A percentile compares a stretch with the other conserved stretches of the same genome.
These are phyloP conservation scores for Sugiyamaella paludigena DNA, from an alignment of 1,139 yeast genomes.

Conservation along the genomic window DNA sequence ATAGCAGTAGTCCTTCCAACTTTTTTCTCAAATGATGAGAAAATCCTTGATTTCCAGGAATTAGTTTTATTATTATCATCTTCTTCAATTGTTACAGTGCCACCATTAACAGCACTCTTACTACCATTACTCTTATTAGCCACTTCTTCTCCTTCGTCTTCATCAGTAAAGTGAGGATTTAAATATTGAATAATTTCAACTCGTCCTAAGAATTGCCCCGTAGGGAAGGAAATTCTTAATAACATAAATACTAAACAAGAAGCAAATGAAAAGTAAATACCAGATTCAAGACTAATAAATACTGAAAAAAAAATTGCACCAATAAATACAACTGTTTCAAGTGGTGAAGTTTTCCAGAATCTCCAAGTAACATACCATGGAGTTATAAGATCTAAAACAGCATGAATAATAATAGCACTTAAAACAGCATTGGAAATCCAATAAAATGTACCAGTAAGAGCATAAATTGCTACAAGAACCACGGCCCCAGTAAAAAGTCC, in stretches of 20 bases:
- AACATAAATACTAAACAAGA: conserved; percentile 76
- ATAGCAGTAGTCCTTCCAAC: conserved; percentile 2
- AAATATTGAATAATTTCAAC: conserved; percentile 43
- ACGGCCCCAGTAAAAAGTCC: conserved; percentile 89
- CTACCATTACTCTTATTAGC: conserved; percentile 40
- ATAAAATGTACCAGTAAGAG: conserved; percentile 77
- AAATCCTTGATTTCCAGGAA: background rate
- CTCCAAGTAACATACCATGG: conserved; percentile 67
- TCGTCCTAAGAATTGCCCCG: conserved; percentile 79
- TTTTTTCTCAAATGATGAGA: conserved; percentile 2
- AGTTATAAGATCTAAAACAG: conserved; percentile 86
- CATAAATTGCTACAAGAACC: conserved; percentile 81
- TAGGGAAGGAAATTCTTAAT: conserved; percentile 74
- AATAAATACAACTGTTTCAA: conserved; percentile 73
- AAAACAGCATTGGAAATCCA: conserved; percentile 89
- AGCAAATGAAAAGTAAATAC: conserved; percentile 85
- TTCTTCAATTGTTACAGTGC: background rate
- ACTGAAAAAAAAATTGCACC: conserved; percentile 77
- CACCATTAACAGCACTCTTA: background rate
- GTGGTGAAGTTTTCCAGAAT: conserved; percentile 72
- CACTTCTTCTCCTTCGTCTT: too few species aligned
- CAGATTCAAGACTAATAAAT: conserved; percentile 79
- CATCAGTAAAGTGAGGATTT: conserved; percentile 41
- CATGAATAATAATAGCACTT: conserved; percentile 87
- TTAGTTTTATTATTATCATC: background rate